Evolutionary conservation across 352 stramenopile genomes (phyloP).

Genomic region (Pythium dissotocum): DNA sequence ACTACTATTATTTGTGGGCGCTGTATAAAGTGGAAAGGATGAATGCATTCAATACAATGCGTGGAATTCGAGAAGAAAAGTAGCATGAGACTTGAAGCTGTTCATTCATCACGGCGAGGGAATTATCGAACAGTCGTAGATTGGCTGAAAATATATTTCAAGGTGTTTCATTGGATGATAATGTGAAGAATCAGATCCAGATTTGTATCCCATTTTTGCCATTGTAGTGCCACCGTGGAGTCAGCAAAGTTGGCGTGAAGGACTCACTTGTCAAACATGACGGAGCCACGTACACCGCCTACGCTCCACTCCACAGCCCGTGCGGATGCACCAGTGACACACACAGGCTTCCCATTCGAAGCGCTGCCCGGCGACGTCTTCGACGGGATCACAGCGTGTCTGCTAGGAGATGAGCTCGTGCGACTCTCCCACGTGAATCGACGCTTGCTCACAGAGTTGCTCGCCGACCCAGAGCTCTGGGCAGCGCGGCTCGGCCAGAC

Average conservation of each 20-base stretch:
- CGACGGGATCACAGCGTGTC: conserved; percentile 9
- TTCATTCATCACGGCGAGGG: no score
- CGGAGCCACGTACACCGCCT: no score
- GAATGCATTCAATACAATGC: background rate
- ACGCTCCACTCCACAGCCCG: background rate
- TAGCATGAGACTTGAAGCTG: background rate
- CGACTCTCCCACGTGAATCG: conserved; percentile 17
- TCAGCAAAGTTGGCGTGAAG: background rate
- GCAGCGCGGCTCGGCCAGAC: background rate
- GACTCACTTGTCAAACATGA: background rate
- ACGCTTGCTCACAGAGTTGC: conserved; percentile 6
- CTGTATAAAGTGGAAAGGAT: background rate
- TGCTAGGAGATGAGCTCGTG: conserved; percentile 21
- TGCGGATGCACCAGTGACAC: background rate
- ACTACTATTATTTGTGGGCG: background rate
- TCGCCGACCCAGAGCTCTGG: conserved; percentile 12
- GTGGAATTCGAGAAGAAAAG: background rate
- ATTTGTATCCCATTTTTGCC: no score
- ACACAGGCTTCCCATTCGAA: conserved; percentile 20
- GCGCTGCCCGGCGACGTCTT: conserved; percentile 24
- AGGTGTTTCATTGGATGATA: no score
- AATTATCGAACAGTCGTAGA: no score
- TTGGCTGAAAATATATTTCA: background rate
- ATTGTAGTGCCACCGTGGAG: background rate
- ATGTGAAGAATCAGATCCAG: no score